Evolutionary conservation across 345 rosid species (phyloP).

Genomic region (Eucalyptus melliodora): DNA sequence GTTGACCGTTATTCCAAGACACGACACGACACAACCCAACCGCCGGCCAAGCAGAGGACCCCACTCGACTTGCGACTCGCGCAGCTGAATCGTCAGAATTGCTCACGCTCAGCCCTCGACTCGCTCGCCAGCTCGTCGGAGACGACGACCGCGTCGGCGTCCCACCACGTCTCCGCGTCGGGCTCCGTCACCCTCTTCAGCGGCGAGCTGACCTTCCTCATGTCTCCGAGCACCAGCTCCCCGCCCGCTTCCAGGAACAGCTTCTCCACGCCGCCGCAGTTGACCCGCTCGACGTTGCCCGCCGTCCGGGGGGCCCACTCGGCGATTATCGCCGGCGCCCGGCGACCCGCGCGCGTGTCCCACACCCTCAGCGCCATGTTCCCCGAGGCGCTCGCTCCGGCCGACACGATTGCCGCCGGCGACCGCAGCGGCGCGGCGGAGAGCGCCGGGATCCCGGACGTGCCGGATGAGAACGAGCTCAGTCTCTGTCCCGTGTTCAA

Average conservation of each 20-base stretch:
- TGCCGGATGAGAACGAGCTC: not conserved
- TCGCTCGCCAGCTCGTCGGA: not conserved
- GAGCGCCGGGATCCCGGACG: not conserved
- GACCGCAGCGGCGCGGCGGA: slow-evolving; percentile 1
- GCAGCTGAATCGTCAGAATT: not conserved
- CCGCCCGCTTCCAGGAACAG: slow-evolving; percentile 27
- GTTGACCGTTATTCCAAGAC: not conserved
- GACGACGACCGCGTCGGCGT: slow-evolving; percentile 34
- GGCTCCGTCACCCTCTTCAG: slow-evolving; percentile 21
- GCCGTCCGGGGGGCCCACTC: slow-evolving; percentile 40
- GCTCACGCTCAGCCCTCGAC: not conserved
- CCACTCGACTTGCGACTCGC: not conserved
- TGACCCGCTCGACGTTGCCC: slow-evolving; percentile 9
- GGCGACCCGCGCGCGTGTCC: slow-evolving; percentile 35
- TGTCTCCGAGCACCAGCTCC: slow-evolving; percentile 31
- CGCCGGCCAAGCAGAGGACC: not conserved
- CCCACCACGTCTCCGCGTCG: slow-evolving; percentile 32
- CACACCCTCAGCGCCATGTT: slow-evolving; percentile 22
- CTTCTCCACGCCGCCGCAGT: slow-evolving; percentile 16
- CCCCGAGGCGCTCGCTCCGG: slow-evolving; percentile 2
- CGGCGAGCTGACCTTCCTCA: slow-evolving; percentile 36
- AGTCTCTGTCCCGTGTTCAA: not conserved
- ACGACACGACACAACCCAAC: not conserved
- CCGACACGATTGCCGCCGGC: slow-evolving; percentile 25
- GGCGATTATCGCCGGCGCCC: slow-evolving; percentile 38